phyloP scores from a whole-genome alignment of 1,284 basidiomycete species.

The Heterobasidion annosum region DNA sequence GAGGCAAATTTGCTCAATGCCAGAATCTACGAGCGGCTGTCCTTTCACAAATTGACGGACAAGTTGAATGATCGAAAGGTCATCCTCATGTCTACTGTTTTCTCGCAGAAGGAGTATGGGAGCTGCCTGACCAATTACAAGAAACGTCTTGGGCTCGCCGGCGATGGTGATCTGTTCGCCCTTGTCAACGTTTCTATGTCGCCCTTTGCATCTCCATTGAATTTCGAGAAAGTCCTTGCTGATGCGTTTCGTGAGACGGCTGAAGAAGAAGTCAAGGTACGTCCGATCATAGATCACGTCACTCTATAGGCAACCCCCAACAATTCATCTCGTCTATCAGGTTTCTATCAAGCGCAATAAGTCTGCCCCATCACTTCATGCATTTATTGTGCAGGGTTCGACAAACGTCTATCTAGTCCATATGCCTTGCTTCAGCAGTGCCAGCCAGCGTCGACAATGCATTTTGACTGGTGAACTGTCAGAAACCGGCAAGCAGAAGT shows the following conservation, averaged over 20 bases:
- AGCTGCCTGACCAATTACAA: conserved; percentile 24
- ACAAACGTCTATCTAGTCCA: conserved; percentile 26
- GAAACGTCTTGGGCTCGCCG: conserved; percentile 25
- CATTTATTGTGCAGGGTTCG: conserved; percentile 31
- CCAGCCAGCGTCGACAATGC: conserved; percentile 28
- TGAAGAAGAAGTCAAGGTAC: conserved; percentile 24
- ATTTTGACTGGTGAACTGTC: conserved; percentile 25
- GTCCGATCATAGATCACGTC: not conserved
- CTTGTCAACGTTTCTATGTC: conserved; percentile 34
- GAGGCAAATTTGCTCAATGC: conserved; percentile 35
- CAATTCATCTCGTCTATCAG: no score
- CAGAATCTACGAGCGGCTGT: conserved; percentile 29
- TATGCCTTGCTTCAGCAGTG: conserved; percentile 28
- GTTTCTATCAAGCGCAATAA: no score
- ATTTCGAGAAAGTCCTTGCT: conserved; percentile 24
- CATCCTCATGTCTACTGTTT: conserved; percentile 25
- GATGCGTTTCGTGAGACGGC: conserved; percentile 23
- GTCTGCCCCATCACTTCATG: conserved; percentile 13
- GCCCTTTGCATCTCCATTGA: conserved; percentile 26
- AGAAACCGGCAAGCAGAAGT: conserved; percentile 4
- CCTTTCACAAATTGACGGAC: conserved; percentile 20
- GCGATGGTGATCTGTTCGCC: conserved; percentile 25
- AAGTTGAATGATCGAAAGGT: conserved; percentile 18
- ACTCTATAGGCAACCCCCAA: not conserved
- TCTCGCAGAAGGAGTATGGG: conserved; percentile 25